Percentiles rank a stretch among this genome's conserved stretches.
Evolutionary conservation across 1,284 basidiomycete species (phyloP).

Genomic region (Ustilago cynodontis): DNA sequence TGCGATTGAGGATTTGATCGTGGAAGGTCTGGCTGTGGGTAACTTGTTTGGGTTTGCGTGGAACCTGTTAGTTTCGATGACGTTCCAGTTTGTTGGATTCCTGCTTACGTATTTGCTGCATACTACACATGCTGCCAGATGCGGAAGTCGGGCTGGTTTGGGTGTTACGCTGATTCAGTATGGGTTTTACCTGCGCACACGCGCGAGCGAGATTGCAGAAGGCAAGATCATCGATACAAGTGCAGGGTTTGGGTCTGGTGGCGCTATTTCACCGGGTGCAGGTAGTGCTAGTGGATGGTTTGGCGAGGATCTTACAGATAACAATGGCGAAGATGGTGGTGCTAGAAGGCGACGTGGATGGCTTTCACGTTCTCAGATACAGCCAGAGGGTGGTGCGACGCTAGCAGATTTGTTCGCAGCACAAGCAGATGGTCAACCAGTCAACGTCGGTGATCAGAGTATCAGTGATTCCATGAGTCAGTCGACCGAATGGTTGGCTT

Average conservation of each 20-base stretch:
- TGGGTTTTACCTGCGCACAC: constrained; percentile 82
- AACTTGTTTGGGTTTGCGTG: constrained; percentile 80
- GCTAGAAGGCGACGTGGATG: constrained; percentile 18
- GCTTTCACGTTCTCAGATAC: constrained; percentile 17
- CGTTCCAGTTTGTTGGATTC: constrained; percentile 88
- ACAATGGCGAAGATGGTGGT: constrained; percentile 6
- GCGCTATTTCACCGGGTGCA: constrained; percentile 28
- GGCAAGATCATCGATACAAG: constrained; percentile 53
- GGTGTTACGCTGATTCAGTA: constrained; percentile 90
- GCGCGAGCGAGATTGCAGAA: constrained; percentile 69
- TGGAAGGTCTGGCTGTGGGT: constrained; percentile 75
- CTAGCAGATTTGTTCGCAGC: constrained; percentile 66
- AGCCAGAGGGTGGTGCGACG: constrained; percentile 44
- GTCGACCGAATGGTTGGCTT: constrained; percentile 84
- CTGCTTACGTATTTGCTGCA: constrained; percentile 69
- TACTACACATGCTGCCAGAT: constrained; percentile 91
- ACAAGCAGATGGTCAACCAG: constrained; percentile 63
- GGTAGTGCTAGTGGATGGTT: constrained; percentile 65
- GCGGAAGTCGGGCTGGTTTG: constrained; percentile 91
- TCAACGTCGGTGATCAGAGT: constrained; percentile 71
- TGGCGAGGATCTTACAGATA: constrained; percentile 32
- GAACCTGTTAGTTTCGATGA: constrained; percentile 88
- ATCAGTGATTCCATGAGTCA: constrained; percentile 70
- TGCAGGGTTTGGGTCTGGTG: constrained; percentile 13
- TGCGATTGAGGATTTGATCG: constrained; percentile 73